phyloP scores from a whole-genome alignment of 2,329 filamentous ascomycete genomes.

The Ascocoryne sarcoides region DNA sequence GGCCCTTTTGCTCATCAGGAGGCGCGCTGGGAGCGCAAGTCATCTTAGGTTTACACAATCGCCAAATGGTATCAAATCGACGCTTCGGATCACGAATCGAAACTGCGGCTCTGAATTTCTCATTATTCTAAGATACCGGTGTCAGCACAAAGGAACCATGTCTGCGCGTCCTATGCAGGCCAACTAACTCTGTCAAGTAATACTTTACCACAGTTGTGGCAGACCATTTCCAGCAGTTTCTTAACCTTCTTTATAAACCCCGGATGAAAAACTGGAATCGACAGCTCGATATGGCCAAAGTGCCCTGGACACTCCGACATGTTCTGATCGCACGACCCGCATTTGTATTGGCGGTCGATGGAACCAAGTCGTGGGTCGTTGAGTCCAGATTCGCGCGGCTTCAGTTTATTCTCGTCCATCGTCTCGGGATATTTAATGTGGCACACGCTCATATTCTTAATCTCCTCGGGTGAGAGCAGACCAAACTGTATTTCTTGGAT shows the following conservation, averaged over 20 bases:
- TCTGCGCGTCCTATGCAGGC: conserved; percentile 48
- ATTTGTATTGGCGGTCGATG: conserved; percentile 91
- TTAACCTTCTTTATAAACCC: conserved; percentile 99
- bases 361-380: conserved; percentile 95
- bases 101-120: conserved; percentile 74
- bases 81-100: conserved; percentile 84
- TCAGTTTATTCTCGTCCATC: conserved; percentile 92
- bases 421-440: conserved; percentile 98
- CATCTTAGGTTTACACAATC: conserved; percentile 80
- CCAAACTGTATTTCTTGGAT: conserved; percentile 99
- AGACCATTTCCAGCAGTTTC: conserved; percentile 97
- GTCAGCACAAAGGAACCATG: conserved; percentile 52
- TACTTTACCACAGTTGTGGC: conserved; percentile 97
- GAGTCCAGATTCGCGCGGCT: conserved; percentile 82
- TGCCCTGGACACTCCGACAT: conserved; percentile 96
- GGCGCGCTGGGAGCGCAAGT: conserved; percentile 73
- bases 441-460: conserved; percentile 96
- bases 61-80: conserved; percentile 89
- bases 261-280: conserved; percentile 87
- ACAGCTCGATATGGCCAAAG: conserved; percentile 97
- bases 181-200: conserved; percentile 95
- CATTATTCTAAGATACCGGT: conserved; percentile 60
- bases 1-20: conserved; percentile 57
- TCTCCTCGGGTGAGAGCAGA: conserved; percentile 93
- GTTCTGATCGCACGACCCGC: conserved; percentile 90